Evolutionary conservation across 495 filamentous ascomycete genomes (phyloP).

Genomic region (Neurospora discreta): DNA sequence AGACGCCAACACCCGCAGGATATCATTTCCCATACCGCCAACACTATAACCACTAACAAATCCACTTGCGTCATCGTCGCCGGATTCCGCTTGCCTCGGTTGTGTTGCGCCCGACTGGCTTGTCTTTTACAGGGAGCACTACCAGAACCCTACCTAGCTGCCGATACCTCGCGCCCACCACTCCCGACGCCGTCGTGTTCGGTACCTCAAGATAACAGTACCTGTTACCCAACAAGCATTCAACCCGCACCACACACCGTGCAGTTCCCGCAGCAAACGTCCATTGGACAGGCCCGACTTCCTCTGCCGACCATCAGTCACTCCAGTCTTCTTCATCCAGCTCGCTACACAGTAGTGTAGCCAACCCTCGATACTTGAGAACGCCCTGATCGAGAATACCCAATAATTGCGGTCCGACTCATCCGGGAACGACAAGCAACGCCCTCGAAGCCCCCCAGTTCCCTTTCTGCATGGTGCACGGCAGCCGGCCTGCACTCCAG

Average conservation of each 20-base stretch:
- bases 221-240: neutral
- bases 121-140: neutral
- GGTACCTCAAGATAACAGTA: neutral
- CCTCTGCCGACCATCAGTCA: neutral
- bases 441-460: neutral
- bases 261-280: neutral
- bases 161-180: neutral
- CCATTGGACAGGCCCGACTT: neutral
- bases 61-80: conserved; percentile 6
- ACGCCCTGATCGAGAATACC: neutral
- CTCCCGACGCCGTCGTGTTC: neutral
- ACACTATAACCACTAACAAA: neutral
- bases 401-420: neutral
- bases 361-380: neutral
- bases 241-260: neutral
- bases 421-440: neutral
- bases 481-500: conserved; percentile 16
- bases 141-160: neutral
- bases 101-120: conserved; percentile 1
- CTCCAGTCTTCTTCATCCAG: neutral
- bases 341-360: neutral
- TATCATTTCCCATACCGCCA: neutral
- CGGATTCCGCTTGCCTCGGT: conserved; percentile 19
- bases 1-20: neutral
- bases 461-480: conserved; percentile 15